Conservation (phyloP, 805 yeast species). For the Starmera dryadoides region DNA sequence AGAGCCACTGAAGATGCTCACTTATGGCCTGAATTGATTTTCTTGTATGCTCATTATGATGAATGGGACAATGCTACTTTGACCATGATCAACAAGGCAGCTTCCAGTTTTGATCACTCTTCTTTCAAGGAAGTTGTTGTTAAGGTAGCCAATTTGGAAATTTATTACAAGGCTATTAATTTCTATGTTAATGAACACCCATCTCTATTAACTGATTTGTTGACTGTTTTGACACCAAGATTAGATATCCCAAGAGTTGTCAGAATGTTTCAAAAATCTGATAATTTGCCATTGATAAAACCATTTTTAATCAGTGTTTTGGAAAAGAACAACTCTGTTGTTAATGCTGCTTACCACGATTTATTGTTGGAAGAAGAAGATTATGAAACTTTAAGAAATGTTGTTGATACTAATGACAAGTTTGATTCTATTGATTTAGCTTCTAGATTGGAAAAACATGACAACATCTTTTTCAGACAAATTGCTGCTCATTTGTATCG, state of each 20-base stretch:
- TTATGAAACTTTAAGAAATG: constrained; percentile 78
- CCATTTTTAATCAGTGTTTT: constrained; percentile 90
- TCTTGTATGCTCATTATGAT: constrained; percentile 95
- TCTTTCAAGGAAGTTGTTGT: constrained; percentile 93
- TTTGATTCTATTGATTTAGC: constrained; percentile 92
- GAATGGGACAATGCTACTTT: constrained; percentile 99
- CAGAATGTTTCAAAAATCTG: constrained; percentile 88
- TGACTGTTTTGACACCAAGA: constrained; percentile 79
- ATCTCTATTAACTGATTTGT: constrained; percentile 76
- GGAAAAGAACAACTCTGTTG: constrained; percentile 83
- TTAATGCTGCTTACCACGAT: constrained; percentile 93
- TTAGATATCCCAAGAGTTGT: constrained; percentile 93
- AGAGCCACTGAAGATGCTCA: constrained; percentile 91
- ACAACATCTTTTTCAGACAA: constrained; percentile 87
- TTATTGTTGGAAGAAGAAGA: constrained; percentile 94
- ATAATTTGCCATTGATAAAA: constrained; percentile 92
- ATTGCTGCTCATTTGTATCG: constrained; percentile 92
- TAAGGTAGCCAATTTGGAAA: constrained; percentile 92
- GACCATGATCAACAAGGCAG: constrained; percentile 92
- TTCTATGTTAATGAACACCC: constrained; percentile 93
- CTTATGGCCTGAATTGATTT: constrained; percentile 92
- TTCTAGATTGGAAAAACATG: constrained; percentile 86
- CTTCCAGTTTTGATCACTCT: constrained; percentile 86
- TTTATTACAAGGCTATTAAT: constrained; percentile 94
- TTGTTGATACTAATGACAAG: constrained; percentile 84